Evolutionary conservation across 331 rosid species (phyloP), one percentile per base, ranked within the genome.

Genomic region (Saraca asoca): DNA sequence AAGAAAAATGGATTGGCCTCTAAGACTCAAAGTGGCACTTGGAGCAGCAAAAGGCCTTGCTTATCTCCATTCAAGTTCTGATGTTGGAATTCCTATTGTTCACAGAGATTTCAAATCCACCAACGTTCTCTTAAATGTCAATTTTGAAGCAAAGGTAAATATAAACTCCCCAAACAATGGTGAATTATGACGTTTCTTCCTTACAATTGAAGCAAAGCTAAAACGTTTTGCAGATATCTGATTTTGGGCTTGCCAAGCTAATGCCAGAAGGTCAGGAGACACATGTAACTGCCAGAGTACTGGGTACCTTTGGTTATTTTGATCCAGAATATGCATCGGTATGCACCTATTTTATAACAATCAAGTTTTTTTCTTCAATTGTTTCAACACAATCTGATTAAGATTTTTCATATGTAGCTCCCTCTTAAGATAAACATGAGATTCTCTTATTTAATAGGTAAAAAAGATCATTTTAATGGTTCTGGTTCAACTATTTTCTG

Each of bases 311-410:
- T 19, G 98, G 98, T 73, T 92, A 92, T 62, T 90, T 93, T 72
- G 96, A 89, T 81, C 96, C 98, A 0, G 96, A 90, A 82, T 93
- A 93, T 71, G 89, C 98, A 67, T 90, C 94, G 77, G 96, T 93
- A 85, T 7, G 85, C 53, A 62, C 60, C 62, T 56, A 17, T 72
- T 46, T 52, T 70, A 11, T 37, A 69, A 38, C 7, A 5, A 29
- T 17, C 13, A 15, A 39, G 9, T 35, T 51, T 50, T 44, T 48
- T 24, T 2, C 0, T 15, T 11, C 51, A 38, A 37, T 63, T 56
- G 35, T 4, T 39, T 45, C 13, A 45, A 64, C 48, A 12, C 60
- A 50, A 43, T 70, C 1, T 12, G 34, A 55, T 37, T 5, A 19
- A 9, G 12, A 45, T 31, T 38, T 69, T 51, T 61, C 38, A 18